Percentiles rank a stretch among this genome's conserved stretches.
Conservation (phyloP, 805 yeast species). For the Candida hungchunana region DNA sequence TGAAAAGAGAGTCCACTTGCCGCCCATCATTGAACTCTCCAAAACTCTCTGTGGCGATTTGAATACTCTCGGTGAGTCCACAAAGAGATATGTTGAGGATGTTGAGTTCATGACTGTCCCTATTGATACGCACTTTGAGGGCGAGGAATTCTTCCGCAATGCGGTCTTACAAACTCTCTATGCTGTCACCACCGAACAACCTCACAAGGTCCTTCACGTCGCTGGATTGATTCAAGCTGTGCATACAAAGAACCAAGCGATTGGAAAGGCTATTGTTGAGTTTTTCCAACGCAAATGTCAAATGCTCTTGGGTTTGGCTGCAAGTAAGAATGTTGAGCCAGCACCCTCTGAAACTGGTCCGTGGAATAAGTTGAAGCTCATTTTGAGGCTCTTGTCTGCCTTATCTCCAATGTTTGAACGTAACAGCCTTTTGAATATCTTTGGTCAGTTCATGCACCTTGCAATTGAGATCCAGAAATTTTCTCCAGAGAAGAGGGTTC, state of each 20-base stretch:
- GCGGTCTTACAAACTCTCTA: slow-evolving; percentile 59
- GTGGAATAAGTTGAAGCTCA: slow-evolving; percentile 68
- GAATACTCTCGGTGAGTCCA: slow-evolving; percentile 56
- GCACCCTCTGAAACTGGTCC: slow-evolving; percentile 44
- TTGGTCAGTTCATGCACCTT: slow-evolving; percentile 47
- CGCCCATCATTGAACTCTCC: slow-evolving; percentile 44
- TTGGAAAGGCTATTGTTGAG: slow-evolving; percentile 68
- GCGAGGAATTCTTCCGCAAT: slow-evolving; percentile 53
- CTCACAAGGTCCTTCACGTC: slow-evolving; percentile 78
- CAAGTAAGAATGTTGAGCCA: slow-evolving; percentile 24
- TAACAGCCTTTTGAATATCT: slow-evolving; percentile 43
- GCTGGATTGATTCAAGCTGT: slow-evolving; percentile 64
- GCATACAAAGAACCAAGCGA: slow-evolving; percentile 55
- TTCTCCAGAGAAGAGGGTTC: slow-evolving; percentile 37
- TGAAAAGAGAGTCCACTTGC: slow-evolving; percentile 29
- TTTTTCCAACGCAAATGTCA: slow-evolving; percentile 64
- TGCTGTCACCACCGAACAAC: slow-evolving; percentile 80
- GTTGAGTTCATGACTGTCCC: slow-evolving; percentile 66
- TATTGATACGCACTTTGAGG: slow-evolving; percentile 59
- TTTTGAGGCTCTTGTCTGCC: slow-evolving; percentile 65
- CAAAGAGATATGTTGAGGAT: slow-evolving; percentile 47
- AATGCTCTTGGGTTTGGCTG: slow-evolving; percentile 40
- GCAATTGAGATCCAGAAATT: slow-evolving; percentile 52
- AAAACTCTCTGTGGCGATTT: slow-evolving; percentile 47
- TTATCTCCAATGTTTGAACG: slow-evolving; percentile 58